A percentile compares a stretch with the other conserved stretches of the same genome.
These are phyloP conservation scores for Penicillium sp. DNA, from an alignment of 2,329 filamentous ascomycete species.

Conservation along the genomic window DNA sequence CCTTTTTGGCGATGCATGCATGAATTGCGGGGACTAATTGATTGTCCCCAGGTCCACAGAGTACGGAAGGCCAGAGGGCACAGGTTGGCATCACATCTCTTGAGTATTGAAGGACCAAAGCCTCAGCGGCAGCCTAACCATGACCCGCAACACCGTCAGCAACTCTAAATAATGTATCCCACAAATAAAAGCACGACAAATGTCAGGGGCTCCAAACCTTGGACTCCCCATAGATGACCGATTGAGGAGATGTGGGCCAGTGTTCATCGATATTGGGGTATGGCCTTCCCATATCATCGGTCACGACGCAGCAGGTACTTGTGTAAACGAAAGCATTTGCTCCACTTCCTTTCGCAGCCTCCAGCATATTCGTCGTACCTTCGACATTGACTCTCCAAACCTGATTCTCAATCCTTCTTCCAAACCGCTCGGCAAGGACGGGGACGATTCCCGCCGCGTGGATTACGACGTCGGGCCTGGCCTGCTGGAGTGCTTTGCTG, in stretches of 20 bases:
- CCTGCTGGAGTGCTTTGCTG: conserved; percentile 41
- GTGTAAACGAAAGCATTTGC: conserved; percentile 61
- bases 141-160: conserved; percentile 22
- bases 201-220: conserved; percentile 34
- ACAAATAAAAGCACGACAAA: not conserved
- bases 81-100: conserved; percentile 42
- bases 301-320: conserved; percentile 59
- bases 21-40: conserved; percentile 50
- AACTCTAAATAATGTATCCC: not conserved
- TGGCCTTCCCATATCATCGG: conserved; percentile 52
- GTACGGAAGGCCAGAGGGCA: conserved; percentile 49
- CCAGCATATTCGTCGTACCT: conserved; percentile 59
- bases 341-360: conserved; percentile 49
- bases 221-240: conserved; percentile 51
- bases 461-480: conserved; percentile 55
- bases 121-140: conserved; percentile 47
- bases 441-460: conserved; percentile 59
- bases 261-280: conserved; percentile 46
- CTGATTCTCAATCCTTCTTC: conserved; percentile 38
- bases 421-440: conserved; percentile 42
- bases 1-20: conserved; percentile 48
- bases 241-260: conserved; percentile 45
- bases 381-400: conserved; percentile 59
- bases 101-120: conserved; percentile 46
- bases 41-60: conserved; percentile 50